A percentile compares a stretch with the other conserved stretches of the same genome.
Conservation (phyloP, 192 early-diverging fungal genomes). For the Entomortierella chlamydospora region DNA sequence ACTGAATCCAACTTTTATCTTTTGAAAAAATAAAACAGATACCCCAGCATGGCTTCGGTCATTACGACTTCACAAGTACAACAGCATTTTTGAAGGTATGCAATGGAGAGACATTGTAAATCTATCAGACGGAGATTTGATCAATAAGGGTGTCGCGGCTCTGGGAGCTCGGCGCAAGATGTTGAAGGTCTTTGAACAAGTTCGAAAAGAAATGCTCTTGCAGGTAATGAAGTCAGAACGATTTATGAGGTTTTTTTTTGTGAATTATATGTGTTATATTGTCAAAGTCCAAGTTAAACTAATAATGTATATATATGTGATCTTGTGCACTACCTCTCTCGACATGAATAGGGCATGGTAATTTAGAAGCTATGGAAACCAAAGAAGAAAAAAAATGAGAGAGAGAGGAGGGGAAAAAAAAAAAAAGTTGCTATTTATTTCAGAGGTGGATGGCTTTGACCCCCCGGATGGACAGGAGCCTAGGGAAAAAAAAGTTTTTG, state of each 20-base stretch:
- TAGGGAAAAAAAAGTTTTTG: neutral
- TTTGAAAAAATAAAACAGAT: slow-evolving; percentile 60
- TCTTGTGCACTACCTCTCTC: too few relatives aligned
- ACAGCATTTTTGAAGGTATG: slow-evolving; percentile 85
- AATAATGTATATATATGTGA: neutral
- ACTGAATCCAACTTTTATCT: neutral
- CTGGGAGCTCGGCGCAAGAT: slow-evolving; percentile 97
- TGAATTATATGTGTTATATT: too few relatives aligned
- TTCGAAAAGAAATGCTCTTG: slow-evolving; percentile 59
- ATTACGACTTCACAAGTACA: slow-evolving; percentile 97
- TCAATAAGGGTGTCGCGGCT: slow-evolving; percentile 87
- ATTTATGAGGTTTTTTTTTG: neutral
- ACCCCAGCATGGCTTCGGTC: slow-evolving; percentile 93
- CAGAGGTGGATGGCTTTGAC: neutral
- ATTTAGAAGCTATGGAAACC: slow-evolving; percentile 3
- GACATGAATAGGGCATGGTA: slow-evolving; percentile 20
- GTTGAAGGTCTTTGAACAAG: slow-evolving; percentile 94
- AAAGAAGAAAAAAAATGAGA: neutral
- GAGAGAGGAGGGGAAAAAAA: neutral
- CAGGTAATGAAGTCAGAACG: slow-evolving; percentile 21
- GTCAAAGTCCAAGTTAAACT: neutral
- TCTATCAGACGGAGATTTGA: slow-evolving; percentile 84
- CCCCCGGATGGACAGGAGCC: neutral
- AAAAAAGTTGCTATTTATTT: neutral
- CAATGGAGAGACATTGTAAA: slow-evolving; percentile 92